A percentile compares a stretch with the other conserved stretches of the same genome.
phyloP scores from a whole-genome alignment of 192 early-diverging fungal genomes.

The Entomortierella chlamydospora region DNA sequence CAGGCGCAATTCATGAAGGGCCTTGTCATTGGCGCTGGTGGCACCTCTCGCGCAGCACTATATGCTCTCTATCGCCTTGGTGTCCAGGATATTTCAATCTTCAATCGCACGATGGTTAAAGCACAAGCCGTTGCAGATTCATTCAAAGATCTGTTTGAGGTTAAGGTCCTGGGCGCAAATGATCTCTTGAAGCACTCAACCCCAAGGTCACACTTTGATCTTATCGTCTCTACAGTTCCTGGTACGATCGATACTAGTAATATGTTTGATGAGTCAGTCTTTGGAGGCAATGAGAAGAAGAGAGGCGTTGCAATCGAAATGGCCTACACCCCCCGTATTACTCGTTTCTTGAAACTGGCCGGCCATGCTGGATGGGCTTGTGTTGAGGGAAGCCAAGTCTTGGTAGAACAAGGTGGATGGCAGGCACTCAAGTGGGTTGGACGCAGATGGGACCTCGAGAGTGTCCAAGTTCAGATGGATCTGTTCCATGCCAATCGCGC shows the following conservation, averaged over 20 bases:
- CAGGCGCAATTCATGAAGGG: constrained; percentile 62
- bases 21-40: constrained; percentile 94
- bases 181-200: constrained; percentile 50
- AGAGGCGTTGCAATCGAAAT: constrained; percentile 89
- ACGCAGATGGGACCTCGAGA: constrained; percentile 45
- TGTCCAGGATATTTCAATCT: constrained; percentile 75
- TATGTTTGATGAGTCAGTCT: constrained; percentile 61
- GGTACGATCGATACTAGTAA: constrained; percentile 69
- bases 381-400: constrained; percentile 88
- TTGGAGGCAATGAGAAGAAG: constrained; percentile 56
- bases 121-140: constrained; percentile 73
- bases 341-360: constrained; percentile 79
- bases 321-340: constrained; percentile 92
- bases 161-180: constrained; percentile 56
- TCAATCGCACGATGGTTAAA: constrained; percentile 87
- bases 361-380: constrained; percentile 67
- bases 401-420: constrained; percentile 92
- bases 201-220: constrained; percentile 50
- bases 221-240: constrained; percentile 91
- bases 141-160: constrained; percentile 67
- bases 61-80: constrained; percentile 84
- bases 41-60: constrained; percentile 91
- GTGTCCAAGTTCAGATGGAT: constrained; percentile 38
- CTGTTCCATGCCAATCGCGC: constrained; percentile 17
- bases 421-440: constrained; percentile 94